These are phyloP conservation scores for Rhodamnia rubescens DNA, from an alignment of 345 rosid species.

Conservation along the genomic window DNA sequence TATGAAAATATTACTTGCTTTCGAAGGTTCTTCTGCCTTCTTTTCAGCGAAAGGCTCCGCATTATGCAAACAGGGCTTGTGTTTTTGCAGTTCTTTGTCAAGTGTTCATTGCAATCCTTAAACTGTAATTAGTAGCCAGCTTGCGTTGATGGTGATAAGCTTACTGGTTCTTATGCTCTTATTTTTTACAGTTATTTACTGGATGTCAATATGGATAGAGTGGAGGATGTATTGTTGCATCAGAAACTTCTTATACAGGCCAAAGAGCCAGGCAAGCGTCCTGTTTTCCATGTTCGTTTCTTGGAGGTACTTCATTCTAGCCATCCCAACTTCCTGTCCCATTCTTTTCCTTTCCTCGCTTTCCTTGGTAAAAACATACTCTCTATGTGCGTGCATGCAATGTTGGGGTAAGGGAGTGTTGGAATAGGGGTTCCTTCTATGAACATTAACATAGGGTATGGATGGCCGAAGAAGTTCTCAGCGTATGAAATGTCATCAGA, in stretches of 20 bases:
- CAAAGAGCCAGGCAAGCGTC: conserved; percentile 46
- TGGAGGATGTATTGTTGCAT: conserved; percentile 56
- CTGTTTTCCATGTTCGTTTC: conserved; percentile 50
- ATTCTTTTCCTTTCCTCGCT: background rate
- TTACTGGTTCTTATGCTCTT: background rate
- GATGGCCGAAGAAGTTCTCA: background rate
- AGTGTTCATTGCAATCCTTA: background rate
- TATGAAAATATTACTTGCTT: background rate
- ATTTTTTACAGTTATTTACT: conserved; percentile 38
- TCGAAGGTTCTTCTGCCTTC: background rate
- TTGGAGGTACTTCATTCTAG: conserved; percentile 32
- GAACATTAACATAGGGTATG: background rate
- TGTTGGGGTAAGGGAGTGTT: background rate
- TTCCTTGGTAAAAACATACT: background rate
- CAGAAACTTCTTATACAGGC: conserved; percentile 44
- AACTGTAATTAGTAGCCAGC: background rate
- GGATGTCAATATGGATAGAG: conserved; percentile 63
- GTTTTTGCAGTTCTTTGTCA: background rate
- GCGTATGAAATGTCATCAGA: background rate
- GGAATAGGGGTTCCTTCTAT: background rate
- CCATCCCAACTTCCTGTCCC: background rate
- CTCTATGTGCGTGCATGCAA: background rate
- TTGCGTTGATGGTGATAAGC: background rate
- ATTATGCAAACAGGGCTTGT: background rate
- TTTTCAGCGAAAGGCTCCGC: background rate